phyloP scores from a whole-genome alignment of 2,329 filamentous ascomycete genomes.

The Trichophyton verrucosum region DNA sequence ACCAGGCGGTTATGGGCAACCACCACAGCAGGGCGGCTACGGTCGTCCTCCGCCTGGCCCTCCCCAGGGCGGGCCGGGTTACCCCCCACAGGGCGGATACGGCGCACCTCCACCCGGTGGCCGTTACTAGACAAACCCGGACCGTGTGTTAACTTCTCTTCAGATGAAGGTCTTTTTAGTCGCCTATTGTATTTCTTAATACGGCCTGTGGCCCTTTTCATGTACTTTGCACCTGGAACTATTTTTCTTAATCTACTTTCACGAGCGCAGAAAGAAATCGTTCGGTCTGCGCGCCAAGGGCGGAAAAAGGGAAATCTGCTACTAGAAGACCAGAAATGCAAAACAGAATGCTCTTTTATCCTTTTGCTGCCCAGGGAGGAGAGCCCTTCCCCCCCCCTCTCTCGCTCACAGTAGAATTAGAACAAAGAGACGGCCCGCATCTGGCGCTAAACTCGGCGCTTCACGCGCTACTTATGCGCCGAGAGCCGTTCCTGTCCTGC shows the following conservation, averaged over 20 bases:
- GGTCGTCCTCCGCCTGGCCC: constrained; percentile 12
- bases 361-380: no score
- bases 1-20: constrained; percentile 16
- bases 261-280: background rate
- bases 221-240: background rate
- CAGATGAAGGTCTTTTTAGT: background rate
- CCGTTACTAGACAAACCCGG: constrained; percentile 4
- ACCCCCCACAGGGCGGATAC: constrained; percentile 17
- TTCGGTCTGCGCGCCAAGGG: background rate
- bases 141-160: background rate
- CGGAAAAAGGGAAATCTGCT: background rate
- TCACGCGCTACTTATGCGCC: background rate
- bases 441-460: background rate
- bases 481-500: no score
- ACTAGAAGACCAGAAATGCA: background rate
- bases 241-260: background rate
- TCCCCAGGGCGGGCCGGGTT: constrained; percentile 12
- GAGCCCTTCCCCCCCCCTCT: no score
- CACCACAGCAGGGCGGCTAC: constrained; percentile 16
- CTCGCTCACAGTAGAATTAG: no score
- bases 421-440: background rate
- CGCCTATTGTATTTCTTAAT: background rate
- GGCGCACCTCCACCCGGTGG: constrained; percentile 15
- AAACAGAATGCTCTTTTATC: background rate
- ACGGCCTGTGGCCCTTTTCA: background rate